phyloP scores from a whole-genome alignment of 192 early-diverging fungal species.

The Umbelopsis sp. region DNA sequence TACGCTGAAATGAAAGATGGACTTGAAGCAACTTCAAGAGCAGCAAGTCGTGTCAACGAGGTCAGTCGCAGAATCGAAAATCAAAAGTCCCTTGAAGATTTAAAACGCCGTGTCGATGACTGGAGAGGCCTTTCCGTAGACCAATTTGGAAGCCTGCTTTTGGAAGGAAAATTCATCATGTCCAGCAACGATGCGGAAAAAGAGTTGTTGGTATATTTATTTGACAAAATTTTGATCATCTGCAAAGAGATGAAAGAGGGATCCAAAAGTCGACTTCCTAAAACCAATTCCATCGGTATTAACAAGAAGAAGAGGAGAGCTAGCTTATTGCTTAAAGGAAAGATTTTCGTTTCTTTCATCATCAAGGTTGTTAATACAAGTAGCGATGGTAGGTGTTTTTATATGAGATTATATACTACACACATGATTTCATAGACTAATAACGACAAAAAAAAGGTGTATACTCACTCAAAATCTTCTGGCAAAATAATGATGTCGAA shows the following conservation, averaged over 20 bases:
- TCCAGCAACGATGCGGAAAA: conserved; percentile 72
- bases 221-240: conserved; percentile 89
- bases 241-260: conserved; percentile 80
- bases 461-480: conserved; percentile 67
- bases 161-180: conserved; percentile 87
- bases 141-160: conserved; percentile 77
- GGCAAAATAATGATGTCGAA: conserved; percentile 73
- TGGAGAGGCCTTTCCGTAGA: conserved; percentile 75
- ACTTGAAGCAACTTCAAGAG: conserved; percentile 76
- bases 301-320: conserved; percentile 45
- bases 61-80: conserved; percentile 87
- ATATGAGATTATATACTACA: no score
- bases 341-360: conserved; percentile 85
- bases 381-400: conserved; percentile 24
- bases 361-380: conserved; percentile 68
- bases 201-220: conserved; percentile 85
- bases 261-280: conserved; percentile 21
- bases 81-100: conserved; percentile 69
- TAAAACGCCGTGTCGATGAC: conserved; percentile 85
- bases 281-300: conserved; percentile 41
- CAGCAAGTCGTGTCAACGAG: conserved; percentile 92
- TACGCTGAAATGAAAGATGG: conserved; percentile 70
- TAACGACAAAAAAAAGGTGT: not conserved
- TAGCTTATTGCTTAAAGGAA: conserved; percentile 74
- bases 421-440: no score